phyloP scores from a whole-genome alignment of 1,284 basidiomycete genomes.

The Microbotryum intermedium region DNA sequence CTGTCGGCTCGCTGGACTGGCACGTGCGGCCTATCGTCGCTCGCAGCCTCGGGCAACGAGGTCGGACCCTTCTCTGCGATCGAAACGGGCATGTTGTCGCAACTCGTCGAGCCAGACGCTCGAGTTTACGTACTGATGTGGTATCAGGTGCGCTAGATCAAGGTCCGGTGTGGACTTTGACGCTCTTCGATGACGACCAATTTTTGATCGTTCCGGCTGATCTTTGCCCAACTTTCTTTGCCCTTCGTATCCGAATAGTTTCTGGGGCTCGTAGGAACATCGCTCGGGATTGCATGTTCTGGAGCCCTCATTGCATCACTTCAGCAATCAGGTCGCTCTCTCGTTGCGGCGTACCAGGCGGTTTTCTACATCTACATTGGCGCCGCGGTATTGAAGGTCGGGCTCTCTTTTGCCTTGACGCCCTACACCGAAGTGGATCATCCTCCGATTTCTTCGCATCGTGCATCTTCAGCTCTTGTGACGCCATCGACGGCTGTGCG shows the following conservation, averaged over 20 bases:
- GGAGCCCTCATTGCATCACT: slow-evolving; percentile 4
- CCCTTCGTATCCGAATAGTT: slow-evolving; percentile 3
- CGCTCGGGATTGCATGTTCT: slow-evolving; percentile 10
- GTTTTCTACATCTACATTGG: slow-evolving; percentile 16
- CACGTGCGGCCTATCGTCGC: background rate
- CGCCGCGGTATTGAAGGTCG: slow-evolving; percentile 12
- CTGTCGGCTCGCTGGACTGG: background rate
- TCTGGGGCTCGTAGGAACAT: slow-evolving; percentile 16
- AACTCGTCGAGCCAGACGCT: slow-evolving; percentile 17
- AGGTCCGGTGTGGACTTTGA: no score
- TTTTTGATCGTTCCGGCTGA: no score
- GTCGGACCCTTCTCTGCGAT: slow-evolving; percentile 20
- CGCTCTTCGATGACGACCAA: no score
- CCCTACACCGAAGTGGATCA: slow-evolving; percentile 16
- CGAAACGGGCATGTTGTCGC: slow-evolving; percentile 16
- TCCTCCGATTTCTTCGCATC: background rate
- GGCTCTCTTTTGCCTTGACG: slow-evolving; percentile 12
- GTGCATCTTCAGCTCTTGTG: background rate
- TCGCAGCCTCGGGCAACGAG: slow-evolving; percentile 19
- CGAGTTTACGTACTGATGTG: slow-evolving; percentile 15
- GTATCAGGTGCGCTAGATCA: background rate
- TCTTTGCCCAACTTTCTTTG: no score
- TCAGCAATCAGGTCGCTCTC: background rate
- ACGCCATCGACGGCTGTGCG: no score
- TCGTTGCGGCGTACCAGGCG: slow-evolving; percentile 2